Conservation (phyloP, 495 filamentous ascomycete genomes). For the Cenococcum geophilum region DNA sequence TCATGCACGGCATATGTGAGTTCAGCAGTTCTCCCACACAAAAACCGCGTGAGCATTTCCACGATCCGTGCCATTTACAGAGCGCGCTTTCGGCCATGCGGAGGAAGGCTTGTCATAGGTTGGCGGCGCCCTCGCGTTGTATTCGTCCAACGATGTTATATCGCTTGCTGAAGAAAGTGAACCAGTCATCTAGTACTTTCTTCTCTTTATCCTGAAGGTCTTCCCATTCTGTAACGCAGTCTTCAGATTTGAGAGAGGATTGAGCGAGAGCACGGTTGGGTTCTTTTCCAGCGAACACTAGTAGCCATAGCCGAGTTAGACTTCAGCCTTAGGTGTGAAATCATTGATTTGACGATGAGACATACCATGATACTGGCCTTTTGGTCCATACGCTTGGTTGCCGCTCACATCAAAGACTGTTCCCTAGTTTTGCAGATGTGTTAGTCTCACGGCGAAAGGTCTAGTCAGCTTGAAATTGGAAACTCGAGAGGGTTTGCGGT, state of each 20-base stretch:
- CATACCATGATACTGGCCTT: constrained; percentile 77
- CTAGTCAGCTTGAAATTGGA: not conserved
- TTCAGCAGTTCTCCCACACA: not conserved
- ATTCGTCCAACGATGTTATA: constrained; percentile 78
- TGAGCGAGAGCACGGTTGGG: constrained; percentile 80
- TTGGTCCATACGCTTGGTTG: constrained; percentile 78
- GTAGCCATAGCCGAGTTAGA: constrained; percentile 3
- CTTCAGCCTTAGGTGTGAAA: not conserved
- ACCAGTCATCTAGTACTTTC: constrained; percentile 80
- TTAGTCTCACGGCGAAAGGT: constrained; percentile 16
- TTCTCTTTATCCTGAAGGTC: constrained; percentile 86
- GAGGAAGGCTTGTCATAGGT: not conserved
- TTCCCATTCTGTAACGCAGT: constrained; percentile 77
- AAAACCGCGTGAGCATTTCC: no score
- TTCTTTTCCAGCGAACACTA: constrained; percentile 94
- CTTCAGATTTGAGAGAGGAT: constrained; percentile 79
- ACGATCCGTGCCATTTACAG: not conserved
- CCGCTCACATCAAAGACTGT: constrained; percentile 88
- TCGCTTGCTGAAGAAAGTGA: constrained; percentile 88
- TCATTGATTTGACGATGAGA: not conserved
- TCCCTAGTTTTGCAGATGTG: constrained; percentile 46
- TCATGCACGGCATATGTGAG: not conserved
- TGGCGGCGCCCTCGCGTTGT: not conserved
- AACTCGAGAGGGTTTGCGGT: not conserved
- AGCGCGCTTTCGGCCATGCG: not conserved